These are phyloP conservation scores for Orbilia quercus DNA, from an alignment of 2,329 filamentous ascomycete species.

Conservation along the genomic window DNA sequence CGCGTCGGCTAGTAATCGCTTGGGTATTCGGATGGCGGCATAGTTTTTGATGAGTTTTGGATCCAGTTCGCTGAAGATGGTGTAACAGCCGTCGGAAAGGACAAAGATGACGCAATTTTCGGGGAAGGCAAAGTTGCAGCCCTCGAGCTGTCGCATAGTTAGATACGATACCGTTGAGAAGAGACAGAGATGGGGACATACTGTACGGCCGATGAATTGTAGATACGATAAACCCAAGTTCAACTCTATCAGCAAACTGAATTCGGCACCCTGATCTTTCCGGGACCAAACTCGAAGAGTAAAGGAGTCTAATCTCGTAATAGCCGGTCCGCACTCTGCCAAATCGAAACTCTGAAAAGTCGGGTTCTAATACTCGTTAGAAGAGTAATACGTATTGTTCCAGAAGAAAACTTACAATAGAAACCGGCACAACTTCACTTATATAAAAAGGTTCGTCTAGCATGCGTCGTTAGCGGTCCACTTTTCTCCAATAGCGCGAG, in stretches of 20 bases:
- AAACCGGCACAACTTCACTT: conserved; percentile 71
- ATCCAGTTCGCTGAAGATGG: conserved; percentile 69
- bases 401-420: conserved; percentile 64
- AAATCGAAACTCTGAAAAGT: conserved; percentile 74
- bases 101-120: conserved; percentile 74
- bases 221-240: conserved; percentile 69
- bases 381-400: not conserved
- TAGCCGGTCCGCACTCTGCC: conserved; percentile 67
- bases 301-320: conserved; percentile 69
- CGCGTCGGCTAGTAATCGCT: conserved; percentile 61
- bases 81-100: conserved; percentile 74
- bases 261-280: conserved; percentile 66
- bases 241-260: conserved; percentile 70
- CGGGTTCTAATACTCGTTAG: conserved; percentile 66
- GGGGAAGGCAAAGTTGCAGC: conserved; percentile 71
- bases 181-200: conserved; percentile 60
- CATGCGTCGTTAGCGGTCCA: conserved; percentile 44
- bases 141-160: conserved; percentile 65
- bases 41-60: conserved; percentile 46
- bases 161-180: conserved; percentile 5
- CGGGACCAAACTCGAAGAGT: conserved; percentile 72
- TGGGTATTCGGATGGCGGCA: conserved; percentile 63
- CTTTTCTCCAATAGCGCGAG: conserved; percentile 23
- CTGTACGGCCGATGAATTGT: conserved; percentile 72
- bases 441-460: conserved; percentile 71